Conservation (phyloP, 1,284 basidiomycete genomes). For the Microbotryum lychnidis-dioicae region DNA sequence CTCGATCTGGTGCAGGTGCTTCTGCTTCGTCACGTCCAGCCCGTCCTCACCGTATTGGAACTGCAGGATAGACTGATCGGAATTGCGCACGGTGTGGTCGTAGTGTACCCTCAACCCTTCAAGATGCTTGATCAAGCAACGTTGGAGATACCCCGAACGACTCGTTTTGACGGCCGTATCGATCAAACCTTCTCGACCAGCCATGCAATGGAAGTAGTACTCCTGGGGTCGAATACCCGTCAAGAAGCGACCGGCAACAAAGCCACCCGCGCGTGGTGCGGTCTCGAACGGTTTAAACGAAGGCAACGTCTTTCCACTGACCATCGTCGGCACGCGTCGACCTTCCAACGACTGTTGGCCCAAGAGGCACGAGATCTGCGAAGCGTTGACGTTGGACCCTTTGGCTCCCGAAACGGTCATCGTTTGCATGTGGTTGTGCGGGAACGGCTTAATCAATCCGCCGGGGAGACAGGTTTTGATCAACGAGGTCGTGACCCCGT, state of each 20-base stretch:
- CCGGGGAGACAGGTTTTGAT: slow-evolving; percentile 69
- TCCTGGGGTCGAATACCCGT: slow-evolving; percentile 98
- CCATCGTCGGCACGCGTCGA: slow-evolving; percentile 97
- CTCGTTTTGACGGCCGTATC: slow-evolving; percentile 99
- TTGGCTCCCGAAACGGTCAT: slow-evolving; percentile 99
- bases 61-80: slow-evolving; percentile 86
- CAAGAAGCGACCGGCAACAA: slow-evolving; percentile 97
- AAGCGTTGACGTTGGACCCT: slow-evolving; percentile 93
- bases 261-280: slow-evolving; percentile 94
- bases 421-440: slow-evolving; percentile 98
- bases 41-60: slow-evolving; percentile 97
- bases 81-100: slow-evolving; percentile 94
- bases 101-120: slow-evolving; percentile 95
- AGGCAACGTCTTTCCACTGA: slow-evolving; percentile 95
- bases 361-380: slow-evolving; percentile 92
- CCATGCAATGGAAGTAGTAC: slow-evolving; percentile 99
- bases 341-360: slow-evolving; percentile 98
- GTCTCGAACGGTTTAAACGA: slow-evolving; percentile 98
- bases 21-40: slow-evolving; percentile 80
- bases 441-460: slow-evolving; percentile 83
- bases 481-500: slow-evolving; percentile 74
- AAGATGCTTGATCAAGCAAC: slow-evolving; percentile 96
- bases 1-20: slow-evolving; percentile 66
- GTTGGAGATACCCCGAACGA: slow-evolving; percentile 94
- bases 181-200: slow-evolving; percentile 95